phyloP scores from a whole-genome alignment of 2,329 filamentous ascomycete species.

The Colletotrichum sublineola region DNA sequence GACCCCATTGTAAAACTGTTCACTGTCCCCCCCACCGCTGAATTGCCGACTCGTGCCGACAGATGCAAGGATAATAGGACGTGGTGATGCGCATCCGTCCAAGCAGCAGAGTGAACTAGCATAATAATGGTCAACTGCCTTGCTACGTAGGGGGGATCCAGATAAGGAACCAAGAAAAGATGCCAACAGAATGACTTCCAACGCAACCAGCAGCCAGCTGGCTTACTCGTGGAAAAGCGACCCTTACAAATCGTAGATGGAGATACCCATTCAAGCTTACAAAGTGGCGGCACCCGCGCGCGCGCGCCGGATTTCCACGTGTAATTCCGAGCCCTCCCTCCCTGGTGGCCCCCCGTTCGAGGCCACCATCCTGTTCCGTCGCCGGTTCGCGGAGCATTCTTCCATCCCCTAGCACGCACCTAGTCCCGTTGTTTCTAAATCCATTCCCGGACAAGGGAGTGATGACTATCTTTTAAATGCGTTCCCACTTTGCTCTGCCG shows the following conservation, averaged over 20 bases:
- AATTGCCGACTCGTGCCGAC: constrained; percentile 1
- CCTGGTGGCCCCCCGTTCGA: no score
- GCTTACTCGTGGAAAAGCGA: neutral
- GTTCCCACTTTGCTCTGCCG: constrained; percentile 29
- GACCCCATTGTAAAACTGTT: constrained; percentile 4
- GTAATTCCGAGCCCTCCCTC: constrained; percentile 15
- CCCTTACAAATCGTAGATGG: neutral
- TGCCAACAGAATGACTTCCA: no score
- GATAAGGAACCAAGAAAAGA: no score
- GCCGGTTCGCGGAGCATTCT: constrained; percentile 6
- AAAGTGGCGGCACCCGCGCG: no score
- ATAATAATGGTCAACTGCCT: neutral
- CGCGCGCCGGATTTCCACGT: constrained; percentile 13
- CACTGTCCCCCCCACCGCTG: neutral
- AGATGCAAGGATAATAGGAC: neutral
- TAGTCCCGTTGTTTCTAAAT: neutral
- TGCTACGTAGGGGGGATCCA: no score
- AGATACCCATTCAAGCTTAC: no score
- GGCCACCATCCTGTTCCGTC: neutral
- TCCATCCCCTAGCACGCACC: neutral
- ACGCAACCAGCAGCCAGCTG: neutral
- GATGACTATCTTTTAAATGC: neutral
- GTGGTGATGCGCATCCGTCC: neutral
- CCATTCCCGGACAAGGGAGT: constrained; percentile 3
- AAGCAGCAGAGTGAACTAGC: neutral